phyloP scores from a whole-genome alignment of 106 monocot genomes.

The Dactylorhiza incarnata region DNA sequence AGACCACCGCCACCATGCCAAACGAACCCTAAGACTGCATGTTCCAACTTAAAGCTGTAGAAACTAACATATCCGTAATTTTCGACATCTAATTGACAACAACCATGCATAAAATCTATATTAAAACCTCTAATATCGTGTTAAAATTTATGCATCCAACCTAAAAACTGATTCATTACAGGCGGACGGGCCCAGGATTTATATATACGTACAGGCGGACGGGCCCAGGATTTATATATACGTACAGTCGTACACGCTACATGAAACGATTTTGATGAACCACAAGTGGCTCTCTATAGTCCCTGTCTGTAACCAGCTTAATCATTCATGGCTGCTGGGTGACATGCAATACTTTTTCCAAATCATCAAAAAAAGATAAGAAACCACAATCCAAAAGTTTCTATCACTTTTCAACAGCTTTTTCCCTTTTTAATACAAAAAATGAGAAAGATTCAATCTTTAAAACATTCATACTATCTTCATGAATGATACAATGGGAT shows the following conservation, averaged over 20 bases:
- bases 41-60: background rate
- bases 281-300: too few species aligned
- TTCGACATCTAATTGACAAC: background rate
- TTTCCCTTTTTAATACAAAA: constrained; percentile 4
- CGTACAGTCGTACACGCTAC: too few species aligned
- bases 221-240: too few species aligned
- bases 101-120: background rate
- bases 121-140: background rate
- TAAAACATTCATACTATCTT: background rate
- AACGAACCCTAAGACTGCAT: background rate
- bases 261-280: too few species aligned
- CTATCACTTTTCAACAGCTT: constrained; percentile 28
- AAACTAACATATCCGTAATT: background rate
- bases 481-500: constrained; percentile 10
- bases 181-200: background rate
- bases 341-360: background rate
- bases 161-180: background rate
- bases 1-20: too few species aligned
- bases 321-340: background rate
- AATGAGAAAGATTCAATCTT: background rate
- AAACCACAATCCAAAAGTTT: background rate
- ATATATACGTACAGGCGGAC: too few species aligned
- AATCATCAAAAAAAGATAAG: background rate
- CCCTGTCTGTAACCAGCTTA: too few species aligned
- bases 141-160: background rate